Evolutionary conservation across 163 green algal genomes (phyloP).

Genomic region (Trebouxiophyceae sp.): DNA sequence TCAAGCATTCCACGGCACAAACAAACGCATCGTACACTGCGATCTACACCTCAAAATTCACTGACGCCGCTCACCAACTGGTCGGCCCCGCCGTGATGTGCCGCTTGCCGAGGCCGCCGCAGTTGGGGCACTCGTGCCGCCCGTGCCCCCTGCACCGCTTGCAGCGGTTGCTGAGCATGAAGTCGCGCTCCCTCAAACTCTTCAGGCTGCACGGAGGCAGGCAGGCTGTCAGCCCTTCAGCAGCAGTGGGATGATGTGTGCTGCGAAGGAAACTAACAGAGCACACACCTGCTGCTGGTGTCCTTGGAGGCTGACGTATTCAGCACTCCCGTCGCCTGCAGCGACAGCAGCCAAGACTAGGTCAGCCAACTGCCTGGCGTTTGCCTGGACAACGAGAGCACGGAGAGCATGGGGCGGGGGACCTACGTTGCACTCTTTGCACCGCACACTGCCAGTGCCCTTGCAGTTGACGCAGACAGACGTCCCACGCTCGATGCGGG

Average conservation of each 20-base stretch:
- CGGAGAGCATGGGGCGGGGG: too few relatives aligned
- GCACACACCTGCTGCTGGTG: too few relatives aligned
- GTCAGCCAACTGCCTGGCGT: neutral
- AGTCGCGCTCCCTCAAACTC: neutral
- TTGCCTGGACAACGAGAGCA: neutral
- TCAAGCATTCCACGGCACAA: too few relatives aligned
- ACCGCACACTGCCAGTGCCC: neutral
- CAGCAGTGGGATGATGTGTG: neutral
- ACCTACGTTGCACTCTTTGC: neutral
- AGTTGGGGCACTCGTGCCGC: neutral
- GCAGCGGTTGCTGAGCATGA: neutral
- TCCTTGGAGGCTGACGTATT: neutral
- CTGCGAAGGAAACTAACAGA: neutral
- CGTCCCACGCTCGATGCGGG: neutral
- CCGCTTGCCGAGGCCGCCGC: neutral
- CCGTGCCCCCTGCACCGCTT: neutral
- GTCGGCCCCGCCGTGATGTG: neutral
- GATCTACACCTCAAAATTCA: too few relatives aligned
- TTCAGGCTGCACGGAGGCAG: neutral
- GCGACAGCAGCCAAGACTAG: neutral
- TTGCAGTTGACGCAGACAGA: neutral
- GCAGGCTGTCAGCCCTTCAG: too few relatives aligned
- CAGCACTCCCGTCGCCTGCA: neutral
- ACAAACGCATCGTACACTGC: too few relatives aligned
- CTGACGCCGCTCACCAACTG: neutral